A percentile compares a stretch with the other conserved stretches of the same genome.
phyloP scores from a whole-genome alignment of 169 alveolate genomes.

The Babesia ovata region DNA sequence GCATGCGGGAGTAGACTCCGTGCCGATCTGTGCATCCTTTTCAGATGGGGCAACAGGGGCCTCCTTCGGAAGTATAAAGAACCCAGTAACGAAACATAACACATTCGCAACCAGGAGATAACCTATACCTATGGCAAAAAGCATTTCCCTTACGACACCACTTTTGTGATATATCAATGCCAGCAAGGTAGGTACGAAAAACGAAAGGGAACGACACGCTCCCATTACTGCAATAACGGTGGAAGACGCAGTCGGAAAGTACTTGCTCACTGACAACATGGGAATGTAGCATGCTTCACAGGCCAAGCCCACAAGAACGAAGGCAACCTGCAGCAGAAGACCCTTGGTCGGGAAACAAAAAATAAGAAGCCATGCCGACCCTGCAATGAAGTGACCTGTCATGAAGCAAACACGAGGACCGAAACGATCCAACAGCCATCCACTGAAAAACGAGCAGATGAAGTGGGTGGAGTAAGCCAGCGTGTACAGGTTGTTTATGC shows the following conservation, averaged over 20 bases:
- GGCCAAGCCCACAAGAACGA: constrained; percentile 45
- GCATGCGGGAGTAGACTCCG: neutral
- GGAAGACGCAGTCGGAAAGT: constrained; percentile 42
- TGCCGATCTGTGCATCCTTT: neutral
- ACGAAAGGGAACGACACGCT: constrained; percentile 45
- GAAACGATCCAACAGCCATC: constrained; percentile 31
- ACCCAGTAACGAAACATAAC: constrained; percentile 20
- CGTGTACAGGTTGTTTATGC: constrained; percentile 54
- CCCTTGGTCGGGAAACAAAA: constrained; percentile 29
- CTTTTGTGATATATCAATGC: constrained; percentile 5
- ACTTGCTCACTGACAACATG: constrained; percentile 36
- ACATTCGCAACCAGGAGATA: constrained; percentile 29
- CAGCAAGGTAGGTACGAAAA: constrained; percentile 38
- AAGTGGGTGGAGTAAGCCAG: constrained; percentile 53
- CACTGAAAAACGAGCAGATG: constrained; percentile 40
- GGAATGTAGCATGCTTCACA: constrained; percentile 55
- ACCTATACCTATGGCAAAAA: constrained; percentile 19
- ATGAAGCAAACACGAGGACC: constrained; percentile 44
- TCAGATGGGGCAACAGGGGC: constrained; percentile 13
- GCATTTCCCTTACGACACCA: neutral
- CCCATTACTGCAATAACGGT: constrained; percentile 51
- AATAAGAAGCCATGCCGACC: constrained; percentile 25
- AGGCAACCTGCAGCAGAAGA: neutral
- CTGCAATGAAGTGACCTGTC: constrained; percentile 30
- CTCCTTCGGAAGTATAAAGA: constrained; percentile 11